Conservation (phyloP, 352 stramenopile species). For the Globisporangium rhizosaccharum region DNA sequence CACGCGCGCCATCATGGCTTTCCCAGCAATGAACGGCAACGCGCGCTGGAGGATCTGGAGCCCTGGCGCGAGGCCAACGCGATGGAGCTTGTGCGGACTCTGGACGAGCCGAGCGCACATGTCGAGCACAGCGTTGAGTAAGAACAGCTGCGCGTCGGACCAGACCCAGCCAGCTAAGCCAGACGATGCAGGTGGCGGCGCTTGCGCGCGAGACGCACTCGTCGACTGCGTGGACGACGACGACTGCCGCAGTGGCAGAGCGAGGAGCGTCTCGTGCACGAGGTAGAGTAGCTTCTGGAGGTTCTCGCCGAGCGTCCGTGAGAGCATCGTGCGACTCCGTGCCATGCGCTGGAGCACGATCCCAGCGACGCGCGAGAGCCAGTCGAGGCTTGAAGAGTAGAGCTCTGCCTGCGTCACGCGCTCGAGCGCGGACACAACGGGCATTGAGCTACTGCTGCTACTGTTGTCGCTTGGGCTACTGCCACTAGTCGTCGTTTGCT, state of each 20-base stretch:
- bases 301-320: slow-evolving; percentile 67
- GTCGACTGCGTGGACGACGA: not conserved
- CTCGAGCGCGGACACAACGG: slow-evolving; percentile 10
- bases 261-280: slow-evolving; percentile 59
- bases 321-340: slow-evolving; percentile 68
- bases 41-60: slow-evolving; percentile 62
- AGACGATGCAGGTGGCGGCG: slow-evolving; percentile 2
- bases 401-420: slow-evolving; percentile 28
- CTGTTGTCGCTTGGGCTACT: not conserved
- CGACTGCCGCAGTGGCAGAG: slow-evolving; percentile 18
- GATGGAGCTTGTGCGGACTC: slow-evolving; percentile 75
- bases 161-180: slow-evolving; percentile 21
- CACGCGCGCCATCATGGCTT: slow-evolving; percentile 46
- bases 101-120: slow-evolving; percentile 67
- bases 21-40: slow-evolving; percentile 33
- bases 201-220: not conserved
- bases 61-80: slow-evolving; percentile 56
- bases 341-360: slow-evolving; percentile 80
- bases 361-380: slow-evolving; percentile 50
- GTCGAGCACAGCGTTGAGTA: slow-evolving; percentile 70
- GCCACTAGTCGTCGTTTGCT: not conserved
- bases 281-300: slow-evolving; percentile 69
- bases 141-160: slow-evolving; percentile 61
- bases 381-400: slow-evolving; percentile 49
- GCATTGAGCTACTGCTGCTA: not conserved